Evolutionary conservation across 768 basidiomycete species (phyloP), one percentile per base, ranked within the genome.

Genomic region (Lactifluus echinatus): DNA sequence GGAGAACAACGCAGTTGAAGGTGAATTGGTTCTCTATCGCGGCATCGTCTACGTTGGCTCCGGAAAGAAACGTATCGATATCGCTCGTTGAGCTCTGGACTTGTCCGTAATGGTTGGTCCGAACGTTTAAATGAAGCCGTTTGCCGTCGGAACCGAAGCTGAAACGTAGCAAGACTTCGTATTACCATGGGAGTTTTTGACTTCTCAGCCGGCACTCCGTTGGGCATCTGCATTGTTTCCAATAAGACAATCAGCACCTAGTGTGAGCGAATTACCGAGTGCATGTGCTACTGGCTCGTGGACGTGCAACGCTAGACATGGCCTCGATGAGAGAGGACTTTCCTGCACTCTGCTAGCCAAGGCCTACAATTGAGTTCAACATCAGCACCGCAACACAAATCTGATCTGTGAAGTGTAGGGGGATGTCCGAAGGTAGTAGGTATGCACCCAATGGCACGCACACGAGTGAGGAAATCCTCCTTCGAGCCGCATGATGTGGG

Each of bases 321-420:
- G 84, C 78, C 64, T 89, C 87, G 12, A 89, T 88, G 1, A 89
- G 74, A 0, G 87, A 89, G 0, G 85, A 87, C 63, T 89, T 89
- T 0, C 87, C 87, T 0, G 84, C 85, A 40, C 82, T 85, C 62
- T 89, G 87, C 1, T 74, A 78, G 0, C 87, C 87, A 10, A 87
- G 78, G 36, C 87, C 87, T 0, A 81, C 84, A 24, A 89, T 87
- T 84, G 10, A 90, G 78, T 50, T 88, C 83, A 11, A 77, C 72
- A 59, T 87, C 80, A 0, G 83, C 82, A 0, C 86, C 87, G 46
- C 19, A 50, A 42, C 31, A 15, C 8, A 8, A n/a, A n/a, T n/a
- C n/a, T n/a, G 19, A 50, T 23, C 14, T n/a, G 24, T 37, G n/a
- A 53, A 4, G 8, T 67, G 49, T 17, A 56, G 43, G 39, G 46